Conservation (phyloP, 345 rosid species). For the Brassica carinata region DNA sequence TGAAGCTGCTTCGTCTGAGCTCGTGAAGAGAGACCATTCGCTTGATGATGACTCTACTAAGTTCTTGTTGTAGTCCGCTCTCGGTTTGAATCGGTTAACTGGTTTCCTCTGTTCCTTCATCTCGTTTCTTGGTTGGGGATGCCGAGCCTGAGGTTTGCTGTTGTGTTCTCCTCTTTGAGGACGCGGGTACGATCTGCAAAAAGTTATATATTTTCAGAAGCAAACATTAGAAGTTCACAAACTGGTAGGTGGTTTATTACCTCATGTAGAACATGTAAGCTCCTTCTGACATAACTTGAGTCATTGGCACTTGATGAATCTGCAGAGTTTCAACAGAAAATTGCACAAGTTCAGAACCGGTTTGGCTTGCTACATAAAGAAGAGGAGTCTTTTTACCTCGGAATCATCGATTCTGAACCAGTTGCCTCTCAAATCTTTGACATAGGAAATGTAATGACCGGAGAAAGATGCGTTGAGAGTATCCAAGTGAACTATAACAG, state of each 20-base stretch:
- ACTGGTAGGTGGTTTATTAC: conserved; percentile 36
- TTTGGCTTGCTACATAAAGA: background rate
- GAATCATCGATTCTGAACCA: conserved; percentile 85
- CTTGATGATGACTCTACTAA: conserved; percentile 74
- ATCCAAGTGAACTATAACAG: conserved; percentile 82
- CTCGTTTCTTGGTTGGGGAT: conserved; percentile 38
- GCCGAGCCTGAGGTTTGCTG: conserved; percentile 46
- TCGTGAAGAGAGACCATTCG: conserved; percentile 73
- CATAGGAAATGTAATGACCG: conserved; percentile 80
- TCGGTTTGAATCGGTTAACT: conserved; percentile 31
- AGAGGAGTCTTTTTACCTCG: conserved; percentile 50
- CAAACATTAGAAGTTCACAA: background rate
- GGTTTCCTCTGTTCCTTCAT: conserved; percentile 51
- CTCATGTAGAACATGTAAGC: conserved; percentile 89
- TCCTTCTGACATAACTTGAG: conserved; percentile 93
- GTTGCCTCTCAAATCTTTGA: conserved; percentile 65
- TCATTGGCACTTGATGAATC: conserved; percentile 72
- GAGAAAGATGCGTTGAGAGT: conserved; percentile 79
- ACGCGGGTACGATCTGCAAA: conserved; percentile 69
- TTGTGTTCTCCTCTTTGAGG: conserved; percentile 46
- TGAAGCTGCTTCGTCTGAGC: conserved; percentile 91
- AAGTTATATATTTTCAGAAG: background rate
- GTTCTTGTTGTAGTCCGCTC: conserved; percentile 36
- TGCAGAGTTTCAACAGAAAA: conserved; percentile 35
- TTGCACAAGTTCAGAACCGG: background rate